Conservation (phyloP, 306 rosid genomes). For the Mucuna pruriens region DNA sequence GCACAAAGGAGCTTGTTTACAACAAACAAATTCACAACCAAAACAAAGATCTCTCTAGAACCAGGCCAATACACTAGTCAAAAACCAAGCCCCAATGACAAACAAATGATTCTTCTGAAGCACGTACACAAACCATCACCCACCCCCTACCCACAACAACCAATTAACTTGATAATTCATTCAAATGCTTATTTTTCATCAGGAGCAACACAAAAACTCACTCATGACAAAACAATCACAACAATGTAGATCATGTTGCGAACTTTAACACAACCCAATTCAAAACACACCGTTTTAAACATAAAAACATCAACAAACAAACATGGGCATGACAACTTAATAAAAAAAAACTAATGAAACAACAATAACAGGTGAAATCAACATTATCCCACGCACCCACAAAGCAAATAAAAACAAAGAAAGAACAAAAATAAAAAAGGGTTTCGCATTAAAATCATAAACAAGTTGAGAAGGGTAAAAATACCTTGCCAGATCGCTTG, state of each 20-base stretch:
- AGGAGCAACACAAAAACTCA: background rate
- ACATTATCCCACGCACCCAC: background rate
- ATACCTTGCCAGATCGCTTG: slow-evolving; percentile 51
- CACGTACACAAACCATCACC: background rate
- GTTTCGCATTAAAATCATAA: background rate
- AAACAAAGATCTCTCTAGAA: background rate
- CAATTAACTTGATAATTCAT: background rate
- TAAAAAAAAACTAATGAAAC: background rate
- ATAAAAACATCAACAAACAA: background rate
- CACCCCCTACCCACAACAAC: background rate
- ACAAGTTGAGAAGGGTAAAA: background rate
- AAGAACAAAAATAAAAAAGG: background rate
- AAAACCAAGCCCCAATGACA: background rate
- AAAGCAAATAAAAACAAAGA: background rate
- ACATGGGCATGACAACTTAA: background rate
- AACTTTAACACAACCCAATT: background rate
- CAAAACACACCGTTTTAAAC: background rate
- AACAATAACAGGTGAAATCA: background rate
- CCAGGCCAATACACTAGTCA: background rate
- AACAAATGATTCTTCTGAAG: background rate
- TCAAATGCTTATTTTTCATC: background rate
- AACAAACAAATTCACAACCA: background rate
- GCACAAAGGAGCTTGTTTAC: background rate
- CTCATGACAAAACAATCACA: background rate
- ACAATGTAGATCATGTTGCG: background rate